These are phyloP conservation scores for Artemisia argyi DNA, from an alignment of 129 eudicot species.

Conservation along the genomic window DNA sequence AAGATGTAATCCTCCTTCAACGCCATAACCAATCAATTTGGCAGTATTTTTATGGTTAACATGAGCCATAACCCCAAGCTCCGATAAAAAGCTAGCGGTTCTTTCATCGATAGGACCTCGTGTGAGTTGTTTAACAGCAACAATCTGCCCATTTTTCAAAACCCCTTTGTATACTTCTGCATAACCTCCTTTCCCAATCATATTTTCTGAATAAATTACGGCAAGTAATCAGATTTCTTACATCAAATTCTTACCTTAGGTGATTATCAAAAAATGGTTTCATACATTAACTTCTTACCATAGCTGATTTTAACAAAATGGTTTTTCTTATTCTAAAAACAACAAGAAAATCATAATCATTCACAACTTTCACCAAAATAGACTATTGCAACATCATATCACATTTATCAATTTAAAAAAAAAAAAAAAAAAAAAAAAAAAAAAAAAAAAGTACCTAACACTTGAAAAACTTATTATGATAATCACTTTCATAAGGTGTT, in stretches of 20 bases:
- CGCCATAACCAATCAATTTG: constrained; percentile 85
- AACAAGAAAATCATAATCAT: too few species aligned
- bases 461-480: not conserved
- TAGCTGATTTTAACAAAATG: too few species aligned
- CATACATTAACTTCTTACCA: not conserved
- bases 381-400: not conserved
- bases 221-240: not conserved
- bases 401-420: not conserved
- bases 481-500: not conserved
- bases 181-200: constrained; percentile 97
- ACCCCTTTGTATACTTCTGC: constrained; percentile 89
- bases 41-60: constrained; percentile 87
- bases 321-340: too few species aligned
- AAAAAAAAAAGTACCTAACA: not conserved
- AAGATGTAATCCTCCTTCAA: constrained; percentile 90
- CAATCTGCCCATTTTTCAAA: constrained; percentile 65
- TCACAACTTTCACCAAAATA: not conserved
- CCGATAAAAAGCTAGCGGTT: constrained; percentile 67
- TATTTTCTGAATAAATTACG: constrained; percentile 40
- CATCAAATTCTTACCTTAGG: not conserved
- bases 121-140: constrained; percentile 80
- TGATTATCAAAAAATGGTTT: not conserved
- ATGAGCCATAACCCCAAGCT: constrained; percentile 95
- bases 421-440: not conserved
- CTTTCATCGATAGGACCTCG: constrained; percentile 67